Evolutionary conservation across 345 rosid species (phyloP).

Genomic region (Eucalyptus curtisii): DNA sequence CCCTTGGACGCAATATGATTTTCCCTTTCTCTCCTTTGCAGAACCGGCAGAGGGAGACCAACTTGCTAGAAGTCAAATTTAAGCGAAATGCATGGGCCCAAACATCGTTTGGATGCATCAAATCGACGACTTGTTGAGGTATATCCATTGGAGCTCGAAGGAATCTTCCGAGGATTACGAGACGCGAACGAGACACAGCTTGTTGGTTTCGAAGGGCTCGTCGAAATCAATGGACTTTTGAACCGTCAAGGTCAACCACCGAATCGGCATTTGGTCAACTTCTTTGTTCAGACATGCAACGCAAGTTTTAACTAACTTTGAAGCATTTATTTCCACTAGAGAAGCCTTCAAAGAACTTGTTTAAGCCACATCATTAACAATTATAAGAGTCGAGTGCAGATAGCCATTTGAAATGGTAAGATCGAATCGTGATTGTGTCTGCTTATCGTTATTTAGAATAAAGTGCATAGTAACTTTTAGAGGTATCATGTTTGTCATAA

Average conservation of each 20-base stretch:
- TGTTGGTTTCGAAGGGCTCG: too few species aligned
- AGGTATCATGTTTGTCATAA: not conserved
- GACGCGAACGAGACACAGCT: too few species aligned
- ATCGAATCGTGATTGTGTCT: not conserved
- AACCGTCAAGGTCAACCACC: not conserved
- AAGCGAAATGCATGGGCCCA: not conserved
- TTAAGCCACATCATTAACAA: not conserved
- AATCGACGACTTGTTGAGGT: not conserved
- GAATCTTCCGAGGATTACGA: not conserved
- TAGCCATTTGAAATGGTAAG: not conserved
- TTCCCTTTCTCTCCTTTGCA: not conserved
- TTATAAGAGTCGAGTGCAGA: not conserved
- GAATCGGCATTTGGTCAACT: not conserved
- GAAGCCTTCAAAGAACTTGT: not conserved
- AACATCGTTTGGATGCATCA: not conserved
- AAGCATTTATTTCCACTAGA: not conserved
- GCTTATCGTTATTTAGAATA: not conserved
- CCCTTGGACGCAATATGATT: not conserved
- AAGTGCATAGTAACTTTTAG: not conserved
- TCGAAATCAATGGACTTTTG: too few species aligned
- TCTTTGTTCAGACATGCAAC: not conserved
- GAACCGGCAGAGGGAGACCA: not conserved
- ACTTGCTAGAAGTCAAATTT: not conserved
- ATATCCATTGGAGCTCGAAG: not conserved
- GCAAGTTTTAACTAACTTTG: not conserved